phyloP scores from a whole-genome alignment of 2,329 filamentous ascomycete genomes.

The Botrytis hyacinthi region DNA sequence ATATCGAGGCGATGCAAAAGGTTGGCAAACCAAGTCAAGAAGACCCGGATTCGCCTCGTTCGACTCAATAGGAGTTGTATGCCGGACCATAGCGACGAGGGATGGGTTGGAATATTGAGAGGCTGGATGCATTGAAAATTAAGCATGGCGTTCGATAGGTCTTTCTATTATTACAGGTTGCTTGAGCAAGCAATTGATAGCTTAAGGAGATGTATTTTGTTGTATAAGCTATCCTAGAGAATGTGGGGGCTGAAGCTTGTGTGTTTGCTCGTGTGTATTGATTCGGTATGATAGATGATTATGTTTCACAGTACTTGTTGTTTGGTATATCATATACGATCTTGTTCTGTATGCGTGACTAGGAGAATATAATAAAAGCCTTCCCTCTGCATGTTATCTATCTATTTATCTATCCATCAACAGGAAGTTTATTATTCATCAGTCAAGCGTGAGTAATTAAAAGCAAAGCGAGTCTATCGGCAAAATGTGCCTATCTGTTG shows the following conservation, averaged over 20 bases:
- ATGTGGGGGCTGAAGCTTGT: neutral
- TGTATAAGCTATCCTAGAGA: neutral
- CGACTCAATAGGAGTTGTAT: neutral
- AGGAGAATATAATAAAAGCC: neutral
- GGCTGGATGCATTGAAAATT: neutral
- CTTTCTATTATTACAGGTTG: conserved; percentile 9
- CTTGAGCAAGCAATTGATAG: neutral
- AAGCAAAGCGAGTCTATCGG: neutral
- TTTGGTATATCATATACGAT: neutral
- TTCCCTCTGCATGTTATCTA: neutral
- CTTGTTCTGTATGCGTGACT: neutral
- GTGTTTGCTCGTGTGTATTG: conserved; percentile 1
- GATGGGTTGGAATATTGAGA: conserved; percentile 3
- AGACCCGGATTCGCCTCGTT: neutral
- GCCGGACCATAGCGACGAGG: neutral
- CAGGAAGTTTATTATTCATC: neutral
- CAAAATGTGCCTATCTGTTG: neutral
- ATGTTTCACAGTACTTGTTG: neutral
- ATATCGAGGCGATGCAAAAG: conserved; percentile 53
- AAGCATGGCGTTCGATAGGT: conserved; percentile 1
- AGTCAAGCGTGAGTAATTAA: neutral
- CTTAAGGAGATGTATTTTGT: conserved; percentile 11
- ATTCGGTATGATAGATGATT: conserved; percentile 15
- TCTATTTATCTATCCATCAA: neutral
- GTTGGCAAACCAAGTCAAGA: conserved; percentile 34